Evolutionary conservation across 2,329 filamentous ascomycete genomes (phyloP), one percentile per base, ranked within the genome.

Genomic region (Fusarium sp.): DNA sequence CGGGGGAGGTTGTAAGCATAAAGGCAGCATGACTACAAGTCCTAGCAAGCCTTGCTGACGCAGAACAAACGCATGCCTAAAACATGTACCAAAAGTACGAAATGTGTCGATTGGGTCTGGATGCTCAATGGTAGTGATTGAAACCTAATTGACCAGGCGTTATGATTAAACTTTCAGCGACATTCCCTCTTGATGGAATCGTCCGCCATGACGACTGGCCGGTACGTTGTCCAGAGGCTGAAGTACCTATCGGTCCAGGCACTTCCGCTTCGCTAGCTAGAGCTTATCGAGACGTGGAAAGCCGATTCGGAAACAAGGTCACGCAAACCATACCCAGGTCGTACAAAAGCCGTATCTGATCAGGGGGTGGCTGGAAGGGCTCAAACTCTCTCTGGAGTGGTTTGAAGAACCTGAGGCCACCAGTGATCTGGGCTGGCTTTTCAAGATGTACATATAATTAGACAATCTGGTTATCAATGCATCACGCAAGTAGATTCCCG

Each of bases 281-380:
- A 68, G 58, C 42, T 63, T 56, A 56, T 68, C 16, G 37, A 59
- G 42, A 48, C 34, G 40, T 51, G 12, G 47, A 66, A 63, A 63
- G 53, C 57, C 63, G 63, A 59, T 68, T 60, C 55, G 54, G 48
- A 62, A 51, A 43, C 63, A 55, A 45, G 49, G 53, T 41, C 54
- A 41, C 34, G 53, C 32, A 63, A 48, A 21, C 45, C 55, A 61
- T 50, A 59, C 23, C 50, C 46, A 55, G 30, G 66, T 67, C 23
- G 51, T 47, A 59, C 66, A 55, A 58, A 47, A 70, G 48, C 37
- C 32, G 43, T 37, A 70, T 43, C 49, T 50, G 21, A n/a, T 67
- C 66, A 67, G 66, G 66, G 66, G 66, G 66, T 70, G 66, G 62
- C 53, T 70, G 45, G 51, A 69, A 48, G 51, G 37, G 45, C 34